Percentiles rank a stretch among this genome's conserved stretches.
Conservation (phyloP, 768 basidiomycete species). For the Termitomyces sp. region DNA sequence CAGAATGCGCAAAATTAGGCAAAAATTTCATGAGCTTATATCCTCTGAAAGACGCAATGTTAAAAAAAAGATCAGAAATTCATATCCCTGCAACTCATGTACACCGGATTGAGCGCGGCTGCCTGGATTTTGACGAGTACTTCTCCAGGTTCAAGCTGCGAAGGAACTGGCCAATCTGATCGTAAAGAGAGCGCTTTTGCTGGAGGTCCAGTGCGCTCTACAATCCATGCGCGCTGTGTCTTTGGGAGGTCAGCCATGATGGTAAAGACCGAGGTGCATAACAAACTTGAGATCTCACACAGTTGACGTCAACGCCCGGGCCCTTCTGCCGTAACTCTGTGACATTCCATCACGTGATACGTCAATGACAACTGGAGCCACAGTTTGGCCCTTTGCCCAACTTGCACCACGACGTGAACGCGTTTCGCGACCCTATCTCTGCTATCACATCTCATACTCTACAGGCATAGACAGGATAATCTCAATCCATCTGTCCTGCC, state of each 20-base stretch:
- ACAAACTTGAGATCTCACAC: not conserved
- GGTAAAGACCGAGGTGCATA: not conserved
- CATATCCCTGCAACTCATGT: slow-evolving; percentile 16
- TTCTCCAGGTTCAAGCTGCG: slow-evolving; percentile 28
- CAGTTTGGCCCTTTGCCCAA: slow-evolving; percentile 44
- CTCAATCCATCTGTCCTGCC: slow-evolving; percentile 15
- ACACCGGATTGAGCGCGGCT: slow-evolving; percentile 69
- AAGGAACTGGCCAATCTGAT: slow-evolving; percentile 36
- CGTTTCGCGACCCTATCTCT: slow-evolving; percentile 10
- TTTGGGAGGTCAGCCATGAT: slow-evolving; percentile 24
- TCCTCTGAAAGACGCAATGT: slow-evolving; percentile 38
- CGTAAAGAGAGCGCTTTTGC: slow-evolving; percentile 29
- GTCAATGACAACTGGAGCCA: slow-evolving; percentile 17
- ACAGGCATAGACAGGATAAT: slow-evolving; percentile 14
- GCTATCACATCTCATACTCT: not conserved
- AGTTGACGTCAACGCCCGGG: slow-evolving; percentile 10
- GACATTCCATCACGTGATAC: slow-evolving; percentile 4
- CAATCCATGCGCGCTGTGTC: slow-evolving; percentile 38
- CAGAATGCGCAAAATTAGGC: slow-evolving; percentile 41
- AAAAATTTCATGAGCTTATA: slow-evolving; percentile 52
- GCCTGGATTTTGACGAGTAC: slow-evolving; percentile 36
- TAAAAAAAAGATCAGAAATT: not conserved
- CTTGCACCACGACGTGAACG: slow-evolving; percentile 18
- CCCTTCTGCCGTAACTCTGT: slow-evolving; percentile 1
- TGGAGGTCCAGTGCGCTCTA: slow-evolving; percentile 30